A percentile compares a stretch with the other conserved stretches of the same genome.
These are phyloP conservation scores for Bombardia bombarda DNA, from an alignment of 495 filamentous ascomycete genomes.

Conservation along the genomic window DNA sequence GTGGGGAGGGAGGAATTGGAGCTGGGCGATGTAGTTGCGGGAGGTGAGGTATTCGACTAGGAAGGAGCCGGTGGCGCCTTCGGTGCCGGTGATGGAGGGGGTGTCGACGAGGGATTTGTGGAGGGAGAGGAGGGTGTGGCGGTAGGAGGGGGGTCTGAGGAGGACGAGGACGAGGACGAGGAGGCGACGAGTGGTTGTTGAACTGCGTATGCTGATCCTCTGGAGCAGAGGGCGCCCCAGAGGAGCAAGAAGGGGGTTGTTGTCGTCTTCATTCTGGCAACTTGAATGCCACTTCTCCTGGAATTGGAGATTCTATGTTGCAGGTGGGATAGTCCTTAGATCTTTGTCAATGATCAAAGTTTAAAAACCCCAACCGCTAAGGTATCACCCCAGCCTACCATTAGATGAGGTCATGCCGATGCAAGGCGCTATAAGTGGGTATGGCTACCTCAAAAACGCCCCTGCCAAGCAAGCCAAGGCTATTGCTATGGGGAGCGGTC, in stretches of 20 bases:
- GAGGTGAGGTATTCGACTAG: conserved; percentile 56
- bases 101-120: conserved; percentile 71
- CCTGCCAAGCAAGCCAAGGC: no score
- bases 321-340: no score
- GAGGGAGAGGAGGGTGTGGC: conserved; percentile 55
- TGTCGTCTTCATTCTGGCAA: conserved; percentile 14
- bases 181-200: not conserved
- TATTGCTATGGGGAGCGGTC: no score
- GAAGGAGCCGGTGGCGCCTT: conserved; percentile 60
- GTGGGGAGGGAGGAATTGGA: conserved; percentile 51
- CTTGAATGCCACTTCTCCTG: no score
- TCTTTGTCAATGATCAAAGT: no score
- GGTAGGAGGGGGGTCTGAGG: conserved; percentile 24
- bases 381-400: no score
- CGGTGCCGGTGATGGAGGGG: conserved; percentile 66
- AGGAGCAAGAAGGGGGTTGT: conserved; percentile 4
- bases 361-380: no score
- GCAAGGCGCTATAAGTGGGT: no score
- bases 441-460: no score
- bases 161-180: not conserved
- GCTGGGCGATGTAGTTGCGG: conserved; percentile 38
- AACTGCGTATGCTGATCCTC: not conserved
- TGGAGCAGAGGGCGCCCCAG: conserved; percentile 1
- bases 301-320: no score
- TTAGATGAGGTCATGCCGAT: no score